A percentile compares a stretch with the other conserved stretches of the same genome.
These are phyloP conservation scores for Isabelozyma pseudorhagii DNA, from an alignment of 805 yeast genomes.

Conservation along the genomic window DNA sequence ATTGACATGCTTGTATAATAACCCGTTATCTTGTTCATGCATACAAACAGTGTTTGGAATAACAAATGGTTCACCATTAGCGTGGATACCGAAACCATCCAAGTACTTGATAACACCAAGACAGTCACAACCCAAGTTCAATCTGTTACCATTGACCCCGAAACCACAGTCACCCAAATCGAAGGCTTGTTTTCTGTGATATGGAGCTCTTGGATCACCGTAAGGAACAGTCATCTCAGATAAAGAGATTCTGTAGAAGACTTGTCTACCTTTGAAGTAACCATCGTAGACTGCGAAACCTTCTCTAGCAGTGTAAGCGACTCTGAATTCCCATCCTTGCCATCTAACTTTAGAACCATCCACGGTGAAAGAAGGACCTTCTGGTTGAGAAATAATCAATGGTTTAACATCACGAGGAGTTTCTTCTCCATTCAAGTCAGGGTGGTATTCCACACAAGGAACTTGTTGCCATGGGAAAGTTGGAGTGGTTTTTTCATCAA, in stretches of 20 bases:
- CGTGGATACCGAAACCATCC: slow-evolving; percentile 55
- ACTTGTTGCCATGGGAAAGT: slow-evolving; percentile 62
- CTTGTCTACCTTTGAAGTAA: slow-evolving; percentile 71
- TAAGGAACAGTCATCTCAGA: slow-evolving; percentile 89
- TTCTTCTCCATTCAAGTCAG: slow-evolving; percentile 58
- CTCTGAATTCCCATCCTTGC: slow-evolving; percentile 85
- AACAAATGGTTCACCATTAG: slow-evolving; percentile 59
- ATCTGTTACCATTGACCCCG: slow-evolving; percentile 67
- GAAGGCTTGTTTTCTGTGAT: slow-evolving; percentile 82
- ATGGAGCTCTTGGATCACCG: slow-evolving; percentile 78
- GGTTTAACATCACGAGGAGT: slow-evolving; percentile 62
- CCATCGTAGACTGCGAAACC: slow-evolving; percentile 75
- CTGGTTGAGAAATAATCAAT: slow-evolving; percentile 67
- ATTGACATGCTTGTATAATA: slow-evolving; percentile 75
- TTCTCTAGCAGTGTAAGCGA: slow-evolving; percentile 68
- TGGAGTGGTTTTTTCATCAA: slow-evolving; percentile 55
- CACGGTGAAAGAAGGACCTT: slow-evolving; percentile 69
- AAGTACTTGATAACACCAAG: slow-evolving; percentile 74
- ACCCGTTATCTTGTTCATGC: slow-evolving; percentile 78
- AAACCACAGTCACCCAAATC: slow-evolving; percentile 86
- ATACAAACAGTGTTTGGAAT: slow-evolving; percentile 72
- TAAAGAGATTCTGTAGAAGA: slow-evolving; percentile 67
- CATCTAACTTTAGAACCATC: slow-evolving; percentile 62
- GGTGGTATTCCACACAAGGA: slow-evolving; percentile 67
- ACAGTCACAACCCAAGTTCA: slow-evolving; percentile 78